A percentile compares a stretch with the other conserved stretches of the same genome.
Evolutionary conservation across 169 alveolate species (phyloP).

Genomic region (Perkinsus olseni): DNA sequence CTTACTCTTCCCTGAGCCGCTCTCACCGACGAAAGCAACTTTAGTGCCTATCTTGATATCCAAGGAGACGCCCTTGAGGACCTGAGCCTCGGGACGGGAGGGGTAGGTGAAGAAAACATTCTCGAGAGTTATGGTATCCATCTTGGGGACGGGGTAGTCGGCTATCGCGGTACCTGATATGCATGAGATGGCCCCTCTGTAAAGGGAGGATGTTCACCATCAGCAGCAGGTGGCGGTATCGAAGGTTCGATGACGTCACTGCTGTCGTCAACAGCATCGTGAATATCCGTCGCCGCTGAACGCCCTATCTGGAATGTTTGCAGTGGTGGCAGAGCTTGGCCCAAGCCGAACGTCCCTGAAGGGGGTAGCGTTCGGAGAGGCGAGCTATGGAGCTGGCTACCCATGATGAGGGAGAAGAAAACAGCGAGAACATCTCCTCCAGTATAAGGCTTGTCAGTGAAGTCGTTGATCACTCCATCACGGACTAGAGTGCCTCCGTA

Average conservation of each 20-base stretch:
- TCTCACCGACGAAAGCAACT: constrained; percentile 61
- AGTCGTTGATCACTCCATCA: not conserved
- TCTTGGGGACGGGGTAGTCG: not conserved
- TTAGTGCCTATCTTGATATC: constrained; percentile 57
- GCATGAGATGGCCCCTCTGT: not conserved
- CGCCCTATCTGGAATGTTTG: not conserved
- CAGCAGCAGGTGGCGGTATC: not conserved
- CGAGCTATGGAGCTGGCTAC: not conserved
- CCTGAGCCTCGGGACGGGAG: not conserved
- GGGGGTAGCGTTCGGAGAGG: no score
- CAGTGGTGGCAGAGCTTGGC: not conserved
- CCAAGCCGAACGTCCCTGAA: no score
- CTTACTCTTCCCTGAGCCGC: constrained; percentile 65
- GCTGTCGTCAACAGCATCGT: not conserved
- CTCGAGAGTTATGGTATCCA: constrained; percentile 34
- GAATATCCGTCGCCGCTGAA: not conserved
- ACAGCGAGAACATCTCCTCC: not conserved
- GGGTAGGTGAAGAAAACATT: constrained; percentile 26
- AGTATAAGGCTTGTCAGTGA: not conserved
- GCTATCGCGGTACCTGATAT: not conserved
- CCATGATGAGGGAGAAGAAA: not conserved
- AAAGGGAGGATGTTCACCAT: not conserved
- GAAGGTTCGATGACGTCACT: not conserved
- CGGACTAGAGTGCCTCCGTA: not conserved
- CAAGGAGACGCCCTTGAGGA: constrained; percentile 30